Evolutionary conservation across 2,329 filamentous ascomycete genomes (phyloP).

Genomic region (Calonectria hongkongensis): DNA sequence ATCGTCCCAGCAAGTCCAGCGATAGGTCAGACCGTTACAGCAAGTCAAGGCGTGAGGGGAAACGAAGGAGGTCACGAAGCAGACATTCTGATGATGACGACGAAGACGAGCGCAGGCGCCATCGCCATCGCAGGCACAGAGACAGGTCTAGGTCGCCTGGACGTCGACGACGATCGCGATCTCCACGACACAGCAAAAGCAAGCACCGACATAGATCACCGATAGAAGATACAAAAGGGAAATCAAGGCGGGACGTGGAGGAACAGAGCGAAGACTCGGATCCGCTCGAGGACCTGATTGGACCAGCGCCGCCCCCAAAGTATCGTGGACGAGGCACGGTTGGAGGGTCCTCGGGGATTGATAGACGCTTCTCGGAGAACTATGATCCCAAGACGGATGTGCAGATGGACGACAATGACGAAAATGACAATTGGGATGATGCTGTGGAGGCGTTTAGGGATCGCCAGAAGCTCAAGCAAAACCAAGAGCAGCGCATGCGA

Average conservation of each 20-base stretch:
- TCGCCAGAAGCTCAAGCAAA: conserved; percentile 84
- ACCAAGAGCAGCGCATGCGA: conserved; percentile 84
- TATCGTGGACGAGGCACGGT: conserved; percentile 82
- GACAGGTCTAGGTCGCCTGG: conserved; percentile 54
- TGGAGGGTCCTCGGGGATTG: conserved; percentile 79
- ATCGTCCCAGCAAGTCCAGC: conserved; percentile 43
- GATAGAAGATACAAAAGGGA: conserved; percentile 39
- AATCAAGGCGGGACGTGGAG: conserved; percentile 41
- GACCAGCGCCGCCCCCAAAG: conserved; percentile 77
- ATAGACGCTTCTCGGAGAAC: conserved; percentile 83
- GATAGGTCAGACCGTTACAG: conserved; percentile 41
- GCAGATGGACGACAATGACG: conserved; percentile 66
- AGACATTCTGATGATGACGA: conserved; percentile 38
- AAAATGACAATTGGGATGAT: conserved; percentile 84
- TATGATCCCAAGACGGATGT: conserved; percentile 77
- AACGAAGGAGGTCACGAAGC: conserved; percentile 45
- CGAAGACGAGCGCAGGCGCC: conserved; percentile 40
- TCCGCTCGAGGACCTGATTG: conserved; percentile 84
- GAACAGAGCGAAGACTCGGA: conserved; percentile 71
- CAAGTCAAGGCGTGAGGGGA: conserved; percentile 44
- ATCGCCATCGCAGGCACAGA: conserved; percentile 45
- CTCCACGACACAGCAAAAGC: conserved; percentile 55
- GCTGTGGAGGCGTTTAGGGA: conserved; percentile 86
- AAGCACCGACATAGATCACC: conserved; percentile 60
- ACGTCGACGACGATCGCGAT: conserved; percentile 56